phyloP scores from a whole-genome alignment of 768 basidiomycete genomes.

The Xerocomus potaroensis region DNA sequence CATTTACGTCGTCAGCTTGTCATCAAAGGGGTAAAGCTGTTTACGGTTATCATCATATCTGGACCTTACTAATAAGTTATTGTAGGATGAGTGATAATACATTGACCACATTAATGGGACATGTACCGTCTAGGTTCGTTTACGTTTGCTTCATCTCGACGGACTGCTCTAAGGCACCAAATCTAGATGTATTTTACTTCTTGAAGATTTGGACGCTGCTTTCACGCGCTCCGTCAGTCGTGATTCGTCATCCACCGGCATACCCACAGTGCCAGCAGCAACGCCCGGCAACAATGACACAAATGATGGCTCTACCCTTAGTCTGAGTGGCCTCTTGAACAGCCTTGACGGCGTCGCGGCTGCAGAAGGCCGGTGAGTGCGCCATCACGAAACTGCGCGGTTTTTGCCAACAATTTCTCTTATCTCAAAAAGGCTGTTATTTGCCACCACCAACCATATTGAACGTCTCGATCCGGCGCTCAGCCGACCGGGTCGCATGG shows the following conservation, averaged over 20 bases:
- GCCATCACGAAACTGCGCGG: conserved; percentile 3
- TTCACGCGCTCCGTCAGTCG: conserved; percentile 86
- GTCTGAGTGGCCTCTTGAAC: conserved; percentile 81
- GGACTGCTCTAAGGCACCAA: conserved; percentile 9
- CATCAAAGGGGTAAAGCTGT: conserved; percentile 70
- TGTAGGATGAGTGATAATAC: conserved; percentile 87
- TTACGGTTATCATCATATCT: conserved; percentile 1
- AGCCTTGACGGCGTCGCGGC: conserved; percentile 84
- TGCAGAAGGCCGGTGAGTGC: conserved; percentile 75
- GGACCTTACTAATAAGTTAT: conserved; percentile 9
- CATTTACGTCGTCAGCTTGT: conserved; percentile 87
- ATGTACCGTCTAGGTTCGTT: conserved; percentile 74
- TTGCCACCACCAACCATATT: conserved; percentile 92
- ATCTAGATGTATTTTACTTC: conserved; percentile 79
- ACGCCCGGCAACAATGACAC: conserved; percentile 43
- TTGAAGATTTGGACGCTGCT: conserved; percentile 91
- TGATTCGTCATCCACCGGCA: conserved; percentile 73
- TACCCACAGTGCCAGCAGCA: conserved; percentile 47
- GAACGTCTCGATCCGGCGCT: conserved; percentile 89
- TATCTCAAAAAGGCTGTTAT: conserved; percentile 58
- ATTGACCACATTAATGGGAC: conserved; percentile 80
- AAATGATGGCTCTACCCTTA: conserved; percentile 77
- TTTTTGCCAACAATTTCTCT: conserved; percentile 16
- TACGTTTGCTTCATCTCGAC: conserved; percentile 1
- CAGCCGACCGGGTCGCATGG: conserved; percentile 86